Conservation (phyloP, 352 stramenopile species). For the Globisporangium cystogenes region DNA sequence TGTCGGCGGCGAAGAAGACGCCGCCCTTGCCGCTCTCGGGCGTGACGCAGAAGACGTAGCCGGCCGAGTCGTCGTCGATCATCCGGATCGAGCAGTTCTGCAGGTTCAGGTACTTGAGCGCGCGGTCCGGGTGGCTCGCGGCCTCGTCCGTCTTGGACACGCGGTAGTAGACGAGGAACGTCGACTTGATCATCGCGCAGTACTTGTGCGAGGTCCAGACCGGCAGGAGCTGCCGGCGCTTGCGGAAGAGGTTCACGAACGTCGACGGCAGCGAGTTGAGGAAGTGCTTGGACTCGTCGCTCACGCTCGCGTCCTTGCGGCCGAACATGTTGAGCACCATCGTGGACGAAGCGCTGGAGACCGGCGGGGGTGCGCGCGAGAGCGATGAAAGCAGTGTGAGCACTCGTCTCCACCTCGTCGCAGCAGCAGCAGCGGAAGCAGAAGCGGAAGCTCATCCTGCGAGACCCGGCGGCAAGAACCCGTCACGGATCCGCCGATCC, state of each 20-base stretch:
- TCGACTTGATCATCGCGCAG: constrained; percentile 86
- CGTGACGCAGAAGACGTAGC: constrained; percentile 73
- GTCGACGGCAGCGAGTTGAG: constrained; percentile 78
- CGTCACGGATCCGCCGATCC: too few species aligned
- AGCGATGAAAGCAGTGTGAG: constrained; percentile 1
- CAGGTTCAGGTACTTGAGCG: constrained; percentile 77
- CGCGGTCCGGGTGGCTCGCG: constrained; percentile 4
- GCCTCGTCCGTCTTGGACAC: constrained; percentile 50
- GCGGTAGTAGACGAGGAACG: constrained; percentile 80
- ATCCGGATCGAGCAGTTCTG: constrained; percentile 71
- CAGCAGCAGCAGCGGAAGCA: background rate
- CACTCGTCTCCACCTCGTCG: background rate
- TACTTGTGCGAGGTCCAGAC: constrained; percentile 86
- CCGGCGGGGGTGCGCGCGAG: background rate
- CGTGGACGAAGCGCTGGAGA: background rate
- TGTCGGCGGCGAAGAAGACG: constrained; percentile 76
- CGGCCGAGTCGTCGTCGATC: constrained; percentile 64
- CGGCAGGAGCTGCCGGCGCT: constrained; percentile 70
- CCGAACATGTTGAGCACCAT: constrained; percentile 83
- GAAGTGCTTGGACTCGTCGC: constrained; percentile 78
- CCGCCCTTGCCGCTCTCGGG: constrained; percentile 58
- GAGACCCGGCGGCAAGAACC: background rate
- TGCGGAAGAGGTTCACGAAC: constrained; percentile 84
- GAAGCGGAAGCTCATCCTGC: background rate
- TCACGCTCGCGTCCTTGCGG: constrained; percentile 61